phyloP scores from a whole-genome alignment of 75 land plant species.

The Cryptomeria japonica region DNA sequence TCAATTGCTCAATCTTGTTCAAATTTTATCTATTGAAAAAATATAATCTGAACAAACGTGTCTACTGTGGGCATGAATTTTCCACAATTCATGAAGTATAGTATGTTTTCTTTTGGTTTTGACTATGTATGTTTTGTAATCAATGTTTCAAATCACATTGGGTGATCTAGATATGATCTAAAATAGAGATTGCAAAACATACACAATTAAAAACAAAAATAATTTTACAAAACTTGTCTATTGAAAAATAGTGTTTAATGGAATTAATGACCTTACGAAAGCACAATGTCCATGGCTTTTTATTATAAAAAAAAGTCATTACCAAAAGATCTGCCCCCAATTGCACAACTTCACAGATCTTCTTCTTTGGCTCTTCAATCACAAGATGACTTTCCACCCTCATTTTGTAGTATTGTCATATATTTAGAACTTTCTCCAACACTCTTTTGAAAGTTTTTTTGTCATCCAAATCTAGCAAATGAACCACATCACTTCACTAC shows the following conservation, averaged over 20 bases:
- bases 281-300: conserved; percentile 13
- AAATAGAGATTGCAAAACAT: too few species aligned
- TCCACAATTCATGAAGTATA: too few species aligned
- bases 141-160: too few species aligned
- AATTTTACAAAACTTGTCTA: background rate
- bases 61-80: too few species aligned
- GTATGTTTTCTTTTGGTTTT: too few species aligned
- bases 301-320: too few species aligned
- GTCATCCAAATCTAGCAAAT: background rate
- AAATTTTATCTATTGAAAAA: background rate
- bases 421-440: background rate
- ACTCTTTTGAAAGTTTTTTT: background rate
- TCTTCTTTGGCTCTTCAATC: conserved; percentile 8
- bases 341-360: conserved; percentile 7
- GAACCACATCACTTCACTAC: background rate
- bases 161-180: too few species aligned
- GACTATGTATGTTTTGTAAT: too few species aligned
- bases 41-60: background rate
- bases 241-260: background rate
- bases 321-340: too few species aligned
- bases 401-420: background rate
- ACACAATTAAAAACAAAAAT: too few species aligned
- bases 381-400: background rate
- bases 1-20: background rate
- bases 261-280: background rate